Evolutionary conservation across 768 basidiomycete species (phyloP).

Genomic region (Tulasnella sp.): DNA sequence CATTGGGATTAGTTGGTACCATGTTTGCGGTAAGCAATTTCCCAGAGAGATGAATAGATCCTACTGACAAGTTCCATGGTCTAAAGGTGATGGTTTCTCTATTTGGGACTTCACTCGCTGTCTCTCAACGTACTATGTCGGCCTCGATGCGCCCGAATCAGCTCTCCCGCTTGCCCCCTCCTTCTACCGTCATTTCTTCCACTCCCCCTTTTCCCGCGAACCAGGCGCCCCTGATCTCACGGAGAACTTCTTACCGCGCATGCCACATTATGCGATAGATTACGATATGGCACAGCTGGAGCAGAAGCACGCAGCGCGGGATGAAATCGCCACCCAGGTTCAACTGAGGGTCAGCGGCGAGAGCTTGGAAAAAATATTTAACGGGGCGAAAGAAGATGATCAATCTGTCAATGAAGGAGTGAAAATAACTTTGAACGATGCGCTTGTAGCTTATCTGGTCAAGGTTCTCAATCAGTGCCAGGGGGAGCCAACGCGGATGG

Average conservation of each 20-base stretch:
- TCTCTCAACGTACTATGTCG: conserved; percentile 13
- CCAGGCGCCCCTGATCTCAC: neutral
- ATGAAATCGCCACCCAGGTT: neutral
- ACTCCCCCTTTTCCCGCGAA: neutral
- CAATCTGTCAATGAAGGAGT: neutral
- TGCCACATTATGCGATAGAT: conserved; percentile 22
- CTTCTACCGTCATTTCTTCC: conserved; percentile 22
- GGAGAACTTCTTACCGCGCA: neutral
- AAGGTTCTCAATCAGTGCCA: conserved; percentile 13
- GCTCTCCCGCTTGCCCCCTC: conserved; percentile 18
- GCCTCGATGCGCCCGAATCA: conserved; percentile 16
- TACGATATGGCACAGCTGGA: neutral
- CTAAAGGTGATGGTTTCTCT: conserved; percentile 18
- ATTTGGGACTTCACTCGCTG: conserved; percentile 10
- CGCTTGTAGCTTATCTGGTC: conserved; percentile 19
- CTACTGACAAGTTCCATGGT: neutral
- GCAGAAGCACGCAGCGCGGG: neutral
- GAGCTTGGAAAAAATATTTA: conserved; percentile 15
- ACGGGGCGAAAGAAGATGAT: neutral
- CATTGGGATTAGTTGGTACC: conserved; percentile 12
- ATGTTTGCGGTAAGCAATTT: conserved; percentile 10
- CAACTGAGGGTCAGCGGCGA: neutral
- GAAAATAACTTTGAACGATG: conserved; percentile 15
- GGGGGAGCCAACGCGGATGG: neutral
- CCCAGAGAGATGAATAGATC: neutral